These are phyloP conservation scores for Fragaria vesca DNA, from an alignment of 306 rosid species.

Conservation along the genomic window DNA sequence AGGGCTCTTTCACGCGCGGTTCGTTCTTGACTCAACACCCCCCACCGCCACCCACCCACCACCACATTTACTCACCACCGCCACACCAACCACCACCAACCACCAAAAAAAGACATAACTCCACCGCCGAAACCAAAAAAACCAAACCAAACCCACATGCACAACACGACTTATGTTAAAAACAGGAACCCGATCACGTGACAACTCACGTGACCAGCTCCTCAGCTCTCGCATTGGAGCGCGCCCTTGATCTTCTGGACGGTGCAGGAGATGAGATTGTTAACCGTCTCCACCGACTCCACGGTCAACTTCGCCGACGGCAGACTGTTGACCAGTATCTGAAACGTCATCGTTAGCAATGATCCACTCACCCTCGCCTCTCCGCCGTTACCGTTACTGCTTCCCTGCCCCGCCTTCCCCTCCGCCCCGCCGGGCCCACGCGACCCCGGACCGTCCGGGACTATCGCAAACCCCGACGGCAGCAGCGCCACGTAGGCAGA, in stretches of 20 bases:
- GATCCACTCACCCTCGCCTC: constrained; percentile 61
- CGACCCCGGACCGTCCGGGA: constrained; percentile 76
- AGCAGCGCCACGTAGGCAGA: constrained; percentile 90
- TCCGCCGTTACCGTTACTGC: constrained; percentile 15
- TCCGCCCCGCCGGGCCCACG: constrained; percentile 28
- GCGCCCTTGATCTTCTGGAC: constrained; percentile 93
- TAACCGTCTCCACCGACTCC: constrained; percentile 95
- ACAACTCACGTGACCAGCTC: constrained; percentile 19
- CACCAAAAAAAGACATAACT: background rate
- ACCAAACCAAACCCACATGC: background rate
- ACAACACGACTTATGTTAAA: constrained; percentile 11
- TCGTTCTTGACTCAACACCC: constrained; percentile 99
- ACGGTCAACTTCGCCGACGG: constrained; percentile 93
- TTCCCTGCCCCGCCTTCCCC: background rate
- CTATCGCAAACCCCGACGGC: constrained; percentile 83
- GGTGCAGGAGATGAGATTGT: constrained; percentile 86
- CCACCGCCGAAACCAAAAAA: background rate
- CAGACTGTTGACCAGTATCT: constrained; percentile 84
- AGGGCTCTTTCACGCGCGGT: constrained; percentile 67
- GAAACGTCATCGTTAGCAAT: constrained; percentile 89
- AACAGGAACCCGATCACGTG: constrained; percentile 3
- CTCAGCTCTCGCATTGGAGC: constrained; percentile 66
- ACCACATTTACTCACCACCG: constrained; percentile 33
- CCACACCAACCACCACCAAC: constrained; percentile 24
- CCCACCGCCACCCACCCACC: constrained; percentile 29